phyloP scores from a whole-genome alignment of 2,329 filamentous ascomycete species.

The Cryphonectria parasitica region DNA sequence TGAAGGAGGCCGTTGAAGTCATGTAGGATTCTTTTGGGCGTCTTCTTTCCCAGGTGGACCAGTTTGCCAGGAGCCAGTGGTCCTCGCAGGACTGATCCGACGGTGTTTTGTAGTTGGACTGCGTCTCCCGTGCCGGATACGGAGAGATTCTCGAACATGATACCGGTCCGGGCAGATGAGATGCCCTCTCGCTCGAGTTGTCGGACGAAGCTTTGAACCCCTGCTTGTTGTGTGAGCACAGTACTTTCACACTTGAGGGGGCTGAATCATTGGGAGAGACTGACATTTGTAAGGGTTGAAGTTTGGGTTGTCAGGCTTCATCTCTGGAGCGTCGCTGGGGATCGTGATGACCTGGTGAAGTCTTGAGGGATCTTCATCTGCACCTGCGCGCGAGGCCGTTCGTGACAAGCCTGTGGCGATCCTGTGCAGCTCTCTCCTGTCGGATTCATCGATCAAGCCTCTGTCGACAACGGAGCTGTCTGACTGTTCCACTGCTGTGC shows the following conservation, averaged over 20 bases:
- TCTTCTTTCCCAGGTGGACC: conserved; percentile 50
- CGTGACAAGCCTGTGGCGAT: not conserved
- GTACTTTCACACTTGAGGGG: too few species aligned
- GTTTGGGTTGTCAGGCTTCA: not conserved
- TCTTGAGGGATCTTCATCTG: not conserved
- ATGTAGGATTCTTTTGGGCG: conserved; percentile 63
- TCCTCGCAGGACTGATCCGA: conserved; percentile 60
- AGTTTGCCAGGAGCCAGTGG: conserved; percentile 62
- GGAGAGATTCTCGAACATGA: conserved; percentile 67
- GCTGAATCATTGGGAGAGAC: not conserved
- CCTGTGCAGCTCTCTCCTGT: not conserved
- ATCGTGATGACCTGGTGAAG: not conserved
- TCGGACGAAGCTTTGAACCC: not conserved
- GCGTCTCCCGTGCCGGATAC: conserved; percentile 70
- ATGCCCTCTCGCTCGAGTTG: conserved; percentile 5
- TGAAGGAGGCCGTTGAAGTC: conserved; percentile 67
- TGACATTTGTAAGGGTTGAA: not conserved
- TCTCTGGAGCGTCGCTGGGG: not conserved
- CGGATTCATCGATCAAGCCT: not conserved
- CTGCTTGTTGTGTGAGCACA: not conserved
- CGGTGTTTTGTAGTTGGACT: conserved; percentile 70
- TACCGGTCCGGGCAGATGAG: conserved; percentile 51
- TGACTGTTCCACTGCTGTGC: not conserved
- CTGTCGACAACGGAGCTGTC: not conserved
- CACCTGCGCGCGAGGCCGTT: not conserved